These are phyloP conservation scores for Hirschfeldia incana DNA, from an alignment of 345 rosid species.

Conservation along the genomic window DNA sequence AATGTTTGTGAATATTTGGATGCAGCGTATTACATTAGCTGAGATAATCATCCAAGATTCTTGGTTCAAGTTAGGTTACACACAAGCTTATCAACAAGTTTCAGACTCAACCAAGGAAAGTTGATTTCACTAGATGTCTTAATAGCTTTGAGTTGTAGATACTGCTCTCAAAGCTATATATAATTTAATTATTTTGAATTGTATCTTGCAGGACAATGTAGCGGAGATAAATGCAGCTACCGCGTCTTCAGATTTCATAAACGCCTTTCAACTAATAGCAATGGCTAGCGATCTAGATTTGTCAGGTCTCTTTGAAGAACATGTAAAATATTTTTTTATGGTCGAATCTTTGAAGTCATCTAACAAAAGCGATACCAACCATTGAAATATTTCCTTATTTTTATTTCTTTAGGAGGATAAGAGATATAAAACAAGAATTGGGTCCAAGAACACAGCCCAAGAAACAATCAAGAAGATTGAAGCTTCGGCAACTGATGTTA, in stretches of 20 bases:
- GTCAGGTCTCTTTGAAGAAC: conserved; percentile 89
- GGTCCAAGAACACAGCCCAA: conserved; percentile 61
- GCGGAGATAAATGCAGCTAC: conserved; percentile 43
- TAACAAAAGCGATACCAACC: conserved; percentile 1
- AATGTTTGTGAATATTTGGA: conserved; percentile 4
- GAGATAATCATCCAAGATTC: conserved; percentile 64
- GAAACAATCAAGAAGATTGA: conserved; percentile 82
- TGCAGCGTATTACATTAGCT: conserved; percentile 66
- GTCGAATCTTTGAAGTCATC: conserved; percentile 5
- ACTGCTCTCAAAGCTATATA: background rate
- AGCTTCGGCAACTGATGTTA: conserved; percentile 69
- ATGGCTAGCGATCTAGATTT: conserved; percentile 91
- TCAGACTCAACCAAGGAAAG: conserved; percentile 63
- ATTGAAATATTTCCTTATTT: background rate
- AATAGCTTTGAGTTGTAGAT: background rate
- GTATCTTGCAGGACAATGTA: conserved; percentile 51
- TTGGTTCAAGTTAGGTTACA: conserved; percentile 75
- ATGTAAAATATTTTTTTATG: conserved; percentile 38
- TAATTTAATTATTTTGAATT: conserved; percentile 11
- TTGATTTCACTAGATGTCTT: conserved; percentile 3
- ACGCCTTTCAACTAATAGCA: conserved; percentile 90
- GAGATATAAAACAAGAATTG: conserved; percentile 64
- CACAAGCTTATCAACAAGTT: conserved; percentile 59
- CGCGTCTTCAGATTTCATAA: conserved; percentile 69
- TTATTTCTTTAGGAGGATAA: conserved; percentile 55